Percentiles rank a stretch among this genome's conserved stretches.
These are phyloP conservation scores for Garcia nutans DNA, from an alignment of 345 rosid genomes.

Conservation along the genomic window DNA sequence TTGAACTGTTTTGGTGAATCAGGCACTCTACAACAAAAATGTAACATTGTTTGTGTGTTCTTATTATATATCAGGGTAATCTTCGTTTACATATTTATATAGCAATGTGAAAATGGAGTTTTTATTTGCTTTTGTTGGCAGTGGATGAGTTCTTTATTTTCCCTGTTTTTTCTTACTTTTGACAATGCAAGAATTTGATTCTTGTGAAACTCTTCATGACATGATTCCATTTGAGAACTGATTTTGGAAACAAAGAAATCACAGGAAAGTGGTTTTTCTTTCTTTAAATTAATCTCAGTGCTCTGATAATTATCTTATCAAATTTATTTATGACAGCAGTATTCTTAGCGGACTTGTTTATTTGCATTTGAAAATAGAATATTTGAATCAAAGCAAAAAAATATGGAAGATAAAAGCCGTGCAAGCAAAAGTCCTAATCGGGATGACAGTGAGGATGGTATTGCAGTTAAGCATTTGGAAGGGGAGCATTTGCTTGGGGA, in stretches of 20 bases:
- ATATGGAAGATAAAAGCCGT: constrained; percentile 21
- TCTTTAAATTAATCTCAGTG: too few relatives aligned
- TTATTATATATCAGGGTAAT: background rate
- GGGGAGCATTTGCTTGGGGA: constrained; percentile 38
- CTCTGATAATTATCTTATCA: too few relatives aligned
- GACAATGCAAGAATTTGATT: background rate
- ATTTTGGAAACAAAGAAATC: background rate
- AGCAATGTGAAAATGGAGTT: background rate
- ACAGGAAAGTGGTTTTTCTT: background rate
- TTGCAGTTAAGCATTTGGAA: constrained; percentile 21
- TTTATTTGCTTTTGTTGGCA: background rate
- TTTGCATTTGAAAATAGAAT: constrained; percentile 16
- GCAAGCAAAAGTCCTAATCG: constrained; percentile 18
- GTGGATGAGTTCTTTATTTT: too few relatives aligned
- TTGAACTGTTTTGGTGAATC: constrained; percentile 7
- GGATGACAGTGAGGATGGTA: constrained; percentile 19
- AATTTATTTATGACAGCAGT: background rate
- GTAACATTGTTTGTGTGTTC: background rate
- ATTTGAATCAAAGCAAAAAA: constrained; percentile 4
- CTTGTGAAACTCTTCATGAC: background rate
- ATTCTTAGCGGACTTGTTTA: background rate
- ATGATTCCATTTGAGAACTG: background rate
- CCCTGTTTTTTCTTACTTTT: background rate
- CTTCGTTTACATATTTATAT: background rate
- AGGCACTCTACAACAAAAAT: background rate